Conservation (phyloP, 75 land plant species). For the Picea sitchensis region DNA sequence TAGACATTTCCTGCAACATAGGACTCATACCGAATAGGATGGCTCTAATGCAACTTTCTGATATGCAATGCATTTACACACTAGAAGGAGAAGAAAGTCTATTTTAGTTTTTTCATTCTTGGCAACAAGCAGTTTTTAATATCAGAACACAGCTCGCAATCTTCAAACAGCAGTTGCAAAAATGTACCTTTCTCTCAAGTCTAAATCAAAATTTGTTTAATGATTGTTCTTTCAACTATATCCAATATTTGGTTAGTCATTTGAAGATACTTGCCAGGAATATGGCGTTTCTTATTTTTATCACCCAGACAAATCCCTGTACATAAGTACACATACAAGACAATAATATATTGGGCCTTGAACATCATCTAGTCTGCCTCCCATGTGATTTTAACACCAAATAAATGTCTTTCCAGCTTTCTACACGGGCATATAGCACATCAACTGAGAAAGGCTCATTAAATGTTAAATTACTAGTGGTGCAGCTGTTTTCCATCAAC, state of each 20-base stretch:
- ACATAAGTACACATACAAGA: background rate
- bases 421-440: background rate
- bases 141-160: background rate
- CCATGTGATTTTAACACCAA: background rate
- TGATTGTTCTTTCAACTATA: background rate
- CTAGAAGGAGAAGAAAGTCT: too few species aligned
- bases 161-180: background rate
- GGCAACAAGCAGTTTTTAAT: too few species aligned
- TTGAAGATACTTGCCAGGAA: background rate
- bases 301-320: background rate
- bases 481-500: background rate
- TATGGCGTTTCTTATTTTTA: background rate
- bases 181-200: too few species aligned
- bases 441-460: background rate
- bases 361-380: background rate
- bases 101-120: too few species aligned
- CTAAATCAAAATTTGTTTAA: background rate
- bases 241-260: background rate
- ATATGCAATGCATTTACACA: too few species aligned
- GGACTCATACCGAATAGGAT: too few species aligned
- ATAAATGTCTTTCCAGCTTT: background rate
- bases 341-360: background rate
- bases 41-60: too few species aligned
- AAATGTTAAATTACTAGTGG: background rate
- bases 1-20: too few species aligned